Evolutionary conservation across 2,329 filamentous ascomycete species (phyloP).

Genomic region (Alternaria rosae): DNA sequence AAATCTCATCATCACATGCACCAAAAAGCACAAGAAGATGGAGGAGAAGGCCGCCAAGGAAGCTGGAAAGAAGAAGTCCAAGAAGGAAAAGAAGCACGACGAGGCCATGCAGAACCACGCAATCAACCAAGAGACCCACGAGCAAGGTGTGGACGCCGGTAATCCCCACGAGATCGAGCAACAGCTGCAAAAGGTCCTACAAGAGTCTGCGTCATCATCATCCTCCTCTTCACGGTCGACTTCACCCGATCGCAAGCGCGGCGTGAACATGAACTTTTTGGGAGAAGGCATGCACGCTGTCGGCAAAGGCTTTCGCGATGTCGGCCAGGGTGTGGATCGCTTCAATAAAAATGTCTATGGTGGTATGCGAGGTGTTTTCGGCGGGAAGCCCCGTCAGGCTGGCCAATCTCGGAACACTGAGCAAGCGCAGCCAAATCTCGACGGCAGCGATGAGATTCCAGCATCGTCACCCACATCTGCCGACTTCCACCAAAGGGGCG

Average conservation of each 20-base stretch:
- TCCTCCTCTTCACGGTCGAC: slow-evolving; percentile 47
- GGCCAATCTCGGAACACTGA: slow-evolving; percentile 18
- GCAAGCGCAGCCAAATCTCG: slow-evolving; percentile 21
- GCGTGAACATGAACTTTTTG: slow-evolving; percentile 48
- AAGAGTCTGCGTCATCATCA: slow-evolving; percentile 41
- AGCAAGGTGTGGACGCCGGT: slow-evolving; percentile 62
- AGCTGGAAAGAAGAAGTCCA: slow-evolving; percentile 63
- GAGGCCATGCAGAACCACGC: slow-evolving; percentile 67
- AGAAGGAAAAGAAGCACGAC: slow-evolving; percentile 65
- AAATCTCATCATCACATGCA: slow-evolving; percentile 79
- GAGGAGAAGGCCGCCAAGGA: slow-evolving; percentile 69
- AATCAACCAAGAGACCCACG: slow-evolving; percentile 60
- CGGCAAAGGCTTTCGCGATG: slow-evolving; percentile 58
- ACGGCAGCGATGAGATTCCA: slow-evolving; percentile 30
- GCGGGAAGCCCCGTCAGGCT: slow-evolving; percentile 18
- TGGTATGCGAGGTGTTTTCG: slow-evolving; percentile 47
- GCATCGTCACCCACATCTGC: slow-evolving; percentile 36
- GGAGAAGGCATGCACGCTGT: slow-evolving; percentile 54
- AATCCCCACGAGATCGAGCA: slow-evolving; percentile 64
- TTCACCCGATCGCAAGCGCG: slow-evolving; percentile 42
- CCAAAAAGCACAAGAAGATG: slow-evolving; percentile 78
- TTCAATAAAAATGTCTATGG: slow-evolving; percentile 51
- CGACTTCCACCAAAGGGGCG: slow-evolving; percentile 35
- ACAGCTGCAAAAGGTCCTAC: slow-evolving; percentile 56
- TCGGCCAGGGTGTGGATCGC: slow-evolving; percentile 55